A percentile compares a stretch with the other conserved stretches of the same genome.
phyloP scores from a whole-genome alignment of 805 yeast genomes.

The Ogataea polymorpha region DNA sequence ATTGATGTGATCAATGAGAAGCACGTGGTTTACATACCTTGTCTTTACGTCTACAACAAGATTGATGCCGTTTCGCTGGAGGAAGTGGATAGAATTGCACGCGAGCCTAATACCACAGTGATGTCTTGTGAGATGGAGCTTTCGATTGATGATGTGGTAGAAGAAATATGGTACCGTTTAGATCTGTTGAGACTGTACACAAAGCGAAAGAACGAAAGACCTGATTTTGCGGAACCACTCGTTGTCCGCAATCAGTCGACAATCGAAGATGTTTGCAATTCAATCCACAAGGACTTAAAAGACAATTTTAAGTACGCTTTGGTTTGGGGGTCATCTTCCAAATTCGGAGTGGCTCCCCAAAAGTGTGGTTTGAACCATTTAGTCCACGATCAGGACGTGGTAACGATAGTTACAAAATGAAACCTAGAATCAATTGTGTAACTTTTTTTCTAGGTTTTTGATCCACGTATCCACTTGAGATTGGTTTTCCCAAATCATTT shows the following conservation, averaged over 20 bases:
- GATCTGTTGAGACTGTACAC: conserved; percentile 80
- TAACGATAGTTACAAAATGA: conserved; percentile 72
- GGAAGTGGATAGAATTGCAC: conserved; percentile 88
- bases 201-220: conserved; percentile 77
- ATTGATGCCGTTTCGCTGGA: conserved; percentile 93
- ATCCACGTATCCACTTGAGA: too few species aligned
- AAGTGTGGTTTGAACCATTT: conserved; percentile 87
- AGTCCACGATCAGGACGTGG: conserved; percentile 92
- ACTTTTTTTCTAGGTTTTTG: too few species aligned
- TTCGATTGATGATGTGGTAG: conserved; percentile 84
- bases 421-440: too few species aligned
- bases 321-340: conserved; percentile 95
- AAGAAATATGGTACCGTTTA: conserved; percentile 89
- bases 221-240: conserved; percentile 85
- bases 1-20: conserved; percentile 87
- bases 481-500: conserved; percentile 3
- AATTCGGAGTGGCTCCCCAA: conserved; percentile 81
- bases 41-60: conserved; percentile 92
- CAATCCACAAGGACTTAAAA: conserved; percentile 89
- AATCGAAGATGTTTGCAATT: conserved; percentile 83
- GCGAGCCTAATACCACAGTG: conserved; percentile 90
- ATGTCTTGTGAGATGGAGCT: conserved; percentile 88
- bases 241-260: conserved; percentile 80
- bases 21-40: conserved; percentile 84
- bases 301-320: conserved; percentile 89